phyloP scores from a whole-genome alignment of 1,139 yeast genomes.

The Candida sp. region DNA sequence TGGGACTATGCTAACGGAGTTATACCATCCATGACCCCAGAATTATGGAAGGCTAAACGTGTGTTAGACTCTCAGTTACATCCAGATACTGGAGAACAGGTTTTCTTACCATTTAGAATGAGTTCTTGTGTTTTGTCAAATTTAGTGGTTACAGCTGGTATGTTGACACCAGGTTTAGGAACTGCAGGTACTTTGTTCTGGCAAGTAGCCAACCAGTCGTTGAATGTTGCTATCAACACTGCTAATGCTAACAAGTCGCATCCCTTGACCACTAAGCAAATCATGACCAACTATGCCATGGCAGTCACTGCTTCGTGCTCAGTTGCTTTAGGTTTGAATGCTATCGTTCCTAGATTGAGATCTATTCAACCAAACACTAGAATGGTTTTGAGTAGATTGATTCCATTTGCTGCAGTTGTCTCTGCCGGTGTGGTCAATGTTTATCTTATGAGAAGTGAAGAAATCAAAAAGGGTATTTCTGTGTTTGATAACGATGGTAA shows the following conservation, averaged over 20 bases:
- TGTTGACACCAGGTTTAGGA: slow-evolving; percentile 93
- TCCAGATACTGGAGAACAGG: slow-evolving; percentile 95
- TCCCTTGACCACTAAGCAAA: slow-evolving; percentile 76
- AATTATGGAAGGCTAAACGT: slow-evolving; percentile 86
- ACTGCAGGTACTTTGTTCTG: slow-evolving; percentile 90
- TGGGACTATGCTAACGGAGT: slow-evolving; percentile 74
- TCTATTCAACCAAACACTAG: slow-evolving; percentile 64
- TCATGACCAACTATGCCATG: slow-evolving; percentile 71
- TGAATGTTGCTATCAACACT: slow-evolving; percentile 94
- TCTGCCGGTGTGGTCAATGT: slow-evolving; percentile 95
- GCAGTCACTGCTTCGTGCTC: slow-evolving; percentile 96
- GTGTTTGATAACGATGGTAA: slow-evolving; percentile 71
- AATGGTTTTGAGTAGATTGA: slow-evolving; percentile 74
- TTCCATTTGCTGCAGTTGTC: slow-evolving; percentile 98
- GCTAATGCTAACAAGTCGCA: slow-evolving; percentile 96
- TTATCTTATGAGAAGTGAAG: slow-evolving; percentile 93
- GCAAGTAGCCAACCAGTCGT: slow-evolving; percentile 96
- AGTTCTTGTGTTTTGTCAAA: slow-evolving; percentile 92
- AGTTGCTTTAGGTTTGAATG: slow-evolving; percentile 90
- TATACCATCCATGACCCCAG: slow-evolving; percentile 63
- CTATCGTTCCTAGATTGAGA: slow-evolving; percentile 79
- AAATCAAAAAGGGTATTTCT: slow-evolving; percentile 75
- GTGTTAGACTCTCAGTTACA: slow-evolving; percentile 85
- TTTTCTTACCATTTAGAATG: slow-evolving; percentile 92
- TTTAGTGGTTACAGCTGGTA: slow-evolving; percentile 93